These are phyloP conservation scores for Ophioceras dolichostomum DNA, from an alignment of 2,329 filamentous ascomycete genomes.

Conservation along the genomic window DNA sequence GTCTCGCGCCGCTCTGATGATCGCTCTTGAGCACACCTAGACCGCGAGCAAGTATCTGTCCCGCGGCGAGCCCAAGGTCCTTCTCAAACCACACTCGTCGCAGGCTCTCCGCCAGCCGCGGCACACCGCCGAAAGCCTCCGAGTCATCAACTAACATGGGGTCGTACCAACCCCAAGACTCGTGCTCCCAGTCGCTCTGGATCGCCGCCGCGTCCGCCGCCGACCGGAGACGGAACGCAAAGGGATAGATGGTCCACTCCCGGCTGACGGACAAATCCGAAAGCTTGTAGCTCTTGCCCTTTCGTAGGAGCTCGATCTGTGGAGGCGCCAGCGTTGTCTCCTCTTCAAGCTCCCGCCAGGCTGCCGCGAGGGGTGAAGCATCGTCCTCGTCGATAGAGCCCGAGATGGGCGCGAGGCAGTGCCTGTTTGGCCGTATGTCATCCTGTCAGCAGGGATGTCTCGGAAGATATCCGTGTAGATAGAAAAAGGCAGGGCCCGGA, in stretches of 20 bases:
- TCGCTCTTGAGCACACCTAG: constrained; percentile 39
- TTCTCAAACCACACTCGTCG: constrained; percentile 46
- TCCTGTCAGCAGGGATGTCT: neutral
- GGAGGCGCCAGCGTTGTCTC: constrained; percentile 42
- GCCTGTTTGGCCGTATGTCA: constrained; percentile 18
- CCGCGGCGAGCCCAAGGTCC: constrained; percentile 32
- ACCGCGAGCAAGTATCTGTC: constrained; percentile 28
- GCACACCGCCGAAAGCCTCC: constrained; percentile 37
- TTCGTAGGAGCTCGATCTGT: constrained; percentile 36
- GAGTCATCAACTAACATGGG: constrained; percentile 34
- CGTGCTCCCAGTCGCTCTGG: constrained; percentile 49
- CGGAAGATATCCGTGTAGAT: neutral
- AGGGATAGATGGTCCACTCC: constrained; percentile 52
- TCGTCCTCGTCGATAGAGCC: constrained; percentile 46
- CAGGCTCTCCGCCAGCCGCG: constrained; percentile 43
- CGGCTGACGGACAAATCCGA: constrained; percentile 37
- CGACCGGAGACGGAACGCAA: constrained; percentile 40
- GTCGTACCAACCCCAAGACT: constrained; percentile 43
- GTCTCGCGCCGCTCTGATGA: constrained; percentile 44
- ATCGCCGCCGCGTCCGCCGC: constrained; percentile 30
- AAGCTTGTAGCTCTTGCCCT: constrained; percentile 47
- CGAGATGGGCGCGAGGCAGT: constrained; percentile 48
- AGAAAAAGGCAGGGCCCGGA: too few relatives aligned
- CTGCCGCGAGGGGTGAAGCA: constrained; percentile 37
- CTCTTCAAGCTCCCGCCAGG: constrained; percentile 49